These are phyloP conservation scores for Capsicum chinense DNA, from an alignment of 257 asterid genomes.

Conservation along the genomic window DNA sequence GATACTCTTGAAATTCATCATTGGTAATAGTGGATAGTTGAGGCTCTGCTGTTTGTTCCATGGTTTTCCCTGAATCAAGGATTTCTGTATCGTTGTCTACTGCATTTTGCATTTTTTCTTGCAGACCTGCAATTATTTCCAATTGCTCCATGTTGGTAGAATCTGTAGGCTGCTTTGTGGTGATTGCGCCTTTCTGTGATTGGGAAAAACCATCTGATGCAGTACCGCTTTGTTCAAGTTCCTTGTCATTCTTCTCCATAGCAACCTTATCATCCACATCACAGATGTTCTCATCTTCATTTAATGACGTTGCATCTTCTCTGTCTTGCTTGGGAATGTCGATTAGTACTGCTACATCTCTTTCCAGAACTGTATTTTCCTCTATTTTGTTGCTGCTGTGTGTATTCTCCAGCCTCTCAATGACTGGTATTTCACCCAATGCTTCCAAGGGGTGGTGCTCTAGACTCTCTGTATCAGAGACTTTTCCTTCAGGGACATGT, in stretches of 20 bases:
- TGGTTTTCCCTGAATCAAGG: not conserved
- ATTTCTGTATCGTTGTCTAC: not conserved
- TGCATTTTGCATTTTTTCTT: slow-evolving; percentile 17
- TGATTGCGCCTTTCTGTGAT: not conserved
- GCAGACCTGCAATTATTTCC: not conserved
- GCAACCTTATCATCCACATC: slow-evolving; percentile 13
- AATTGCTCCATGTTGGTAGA: slow-evolving; percentile 7
- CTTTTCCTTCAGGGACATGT: not conserved
- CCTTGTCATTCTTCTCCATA: not conserved
- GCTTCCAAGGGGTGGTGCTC: slow-evolving; percentile 33
- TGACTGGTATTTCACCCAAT: not conserved
- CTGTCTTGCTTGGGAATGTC: slow-evolving; percentile 8
- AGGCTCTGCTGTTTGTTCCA: not conserved
- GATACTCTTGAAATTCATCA: not conserved
- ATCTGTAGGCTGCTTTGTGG: slow-evolving; percentile 13
- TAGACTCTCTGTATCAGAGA: not conserved
- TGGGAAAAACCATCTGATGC: slow-evolving; percentile 27
- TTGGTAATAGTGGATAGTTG: not conserved
- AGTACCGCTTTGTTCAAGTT: not conserved
- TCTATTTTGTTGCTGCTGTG: slow-evolving; percentile 1
- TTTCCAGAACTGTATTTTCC: not conserved
- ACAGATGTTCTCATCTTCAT: not conserved
- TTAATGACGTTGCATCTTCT: slow-evolving; percentile 1
- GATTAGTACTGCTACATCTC: slow-evolving; percentile 18
- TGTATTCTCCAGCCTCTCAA: slow-evolving; percentile 26